Conservation (phyloP, 2,329 filamentous ascomycete genomes). For the Hirsutella minnesotensis region DNA sequence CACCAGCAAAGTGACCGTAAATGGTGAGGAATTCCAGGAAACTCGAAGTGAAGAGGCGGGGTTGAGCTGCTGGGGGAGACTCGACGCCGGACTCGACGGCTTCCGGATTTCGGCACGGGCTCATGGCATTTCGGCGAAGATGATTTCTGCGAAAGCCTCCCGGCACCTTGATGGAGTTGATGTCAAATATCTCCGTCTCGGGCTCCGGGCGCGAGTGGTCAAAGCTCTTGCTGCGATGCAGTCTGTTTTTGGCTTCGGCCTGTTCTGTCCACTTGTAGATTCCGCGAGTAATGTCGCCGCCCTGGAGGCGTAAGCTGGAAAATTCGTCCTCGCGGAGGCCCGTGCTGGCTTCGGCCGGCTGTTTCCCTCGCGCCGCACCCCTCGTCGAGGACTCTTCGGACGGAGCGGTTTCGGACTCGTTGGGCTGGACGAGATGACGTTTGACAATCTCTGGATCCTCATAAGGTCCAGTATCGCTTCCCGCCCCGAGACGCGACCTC, state of each 20-base stretch:
- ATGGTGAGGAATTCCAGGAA: constrained; percentile 93
- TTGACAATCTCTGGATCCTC: constrained; percentile 89
- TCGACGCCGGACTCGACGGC: constrained; percentile 20
- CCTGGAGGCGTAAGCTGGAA: constrained; percentile 83
- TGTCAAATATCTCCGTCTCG: constrained; percentile 70
- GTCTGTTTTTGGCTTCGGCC: constrained; percentile 56
- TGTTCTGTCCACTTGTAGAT: constrained; percentile 97
- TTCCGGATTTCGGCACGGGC: constrained; percentile 30
- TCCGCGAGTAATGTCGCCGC: constrained; percentile 85
- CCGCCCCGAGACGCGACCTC: constrained; percentile 40
- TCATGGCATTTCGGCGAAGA: constrained; percentile 62
- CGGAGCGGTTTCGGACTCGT: constrained; percentile 29
- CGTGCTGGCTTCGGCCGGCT: constrained; percentile 26
- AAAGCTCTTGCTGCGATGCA: constrained; percentile 81
- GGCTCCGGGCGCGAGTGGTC: constrained; percentile 64
- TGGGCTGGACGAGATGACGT: constrained; percentile 71
- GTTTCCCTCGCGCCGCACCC: constrained; percentile 41
- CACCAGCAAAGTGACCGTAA: constrained; percentile 95
- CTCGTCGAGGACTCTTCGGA: constrained; percentile 34
- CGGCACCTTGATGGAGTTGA: constrained; percentile 82
- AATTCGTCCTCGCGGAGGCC: constrained; percentile 66
- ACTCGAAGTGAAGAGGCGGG: constrained; percentile 69
- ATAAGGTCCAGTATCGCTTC: constrained; percentile 42
- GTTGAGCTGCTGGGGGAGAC: constrained; percentile 20
- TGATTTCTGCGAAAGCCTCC: constrained; percentile 91